A percentile compares a stretch with the other conserved stretches of the same genome.
Conservation (phyloP, 495 filamentous ascomycete species). For the Niebla homalea region DNA sequence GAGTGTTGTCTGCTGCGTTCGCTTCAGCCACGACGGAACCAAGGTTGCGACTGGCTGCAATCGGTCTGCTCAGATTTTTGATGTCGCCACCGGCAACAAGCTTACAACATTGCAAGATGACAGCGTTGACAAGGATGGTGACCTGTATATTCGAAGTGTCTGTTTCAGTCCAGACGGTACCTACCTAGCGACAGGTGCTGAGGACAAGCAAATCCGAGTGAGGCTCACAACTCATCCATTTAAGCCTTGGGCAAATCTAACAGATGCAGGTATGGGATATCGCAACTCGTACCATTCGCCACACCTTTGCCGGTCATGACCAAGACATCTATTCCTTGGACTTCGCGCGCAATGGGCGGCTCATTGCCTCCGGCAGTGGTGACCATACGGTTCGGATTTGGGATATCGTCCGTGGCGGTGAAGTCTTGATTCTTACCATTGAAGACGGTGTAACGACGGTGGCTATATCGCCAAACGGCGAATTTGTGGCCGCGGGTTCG, state of each 20-base stretch:
- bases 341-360: slow-evolving; percentile 73
- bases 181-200: slow-evolving; percentile 78
- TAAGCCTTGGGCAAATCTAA: slow-evolving; percentile 1
- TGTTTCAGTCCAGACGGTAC: slow-evolving; percentile 88
- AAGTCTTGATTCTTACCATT: slow-evolving; percentile 64
- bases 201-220: slow-evolving; percentile 84
- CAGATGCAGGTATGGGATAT: slow-evolving; percentile 74
- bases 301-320: slow-evolving; percentile 75
- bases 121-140: slow-evolving; percentile 66
- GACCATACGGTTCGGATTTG: slow-evolving; percentile 81
- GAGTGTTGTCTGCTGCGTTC: slow-evolving; percentile 81
- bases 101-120: slow-evolving; percentile 73
- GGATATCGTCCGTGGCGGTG: slow-evolving; percentile 66
- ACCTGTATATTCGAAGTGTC: slow-evolving; percentile 82
- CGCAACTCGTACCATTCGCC: slow-evolving; percentile 54
- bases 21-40: slow-evolving; percentile 80
- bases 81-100: slow-evolving; percentile 65
- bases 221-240: slow-evolving; percentile 21
- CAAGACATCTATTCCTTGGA: slow-evolving; percentile 92
- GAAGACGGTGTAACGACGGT: slow-evolving; percentile 88
- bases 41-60: slow-evolving; percentile 86
- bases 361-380: slow-evolving; percentile 79
- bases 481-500: slow-evolving; percentile 76
- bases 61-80: slow-evolving; percentile 79
- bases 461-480: slow-evolving; percentile 78